Evolutionary conservation across 805 yeast species (phyloP).

Genomic region (Pichia kluyveri): DNA sequence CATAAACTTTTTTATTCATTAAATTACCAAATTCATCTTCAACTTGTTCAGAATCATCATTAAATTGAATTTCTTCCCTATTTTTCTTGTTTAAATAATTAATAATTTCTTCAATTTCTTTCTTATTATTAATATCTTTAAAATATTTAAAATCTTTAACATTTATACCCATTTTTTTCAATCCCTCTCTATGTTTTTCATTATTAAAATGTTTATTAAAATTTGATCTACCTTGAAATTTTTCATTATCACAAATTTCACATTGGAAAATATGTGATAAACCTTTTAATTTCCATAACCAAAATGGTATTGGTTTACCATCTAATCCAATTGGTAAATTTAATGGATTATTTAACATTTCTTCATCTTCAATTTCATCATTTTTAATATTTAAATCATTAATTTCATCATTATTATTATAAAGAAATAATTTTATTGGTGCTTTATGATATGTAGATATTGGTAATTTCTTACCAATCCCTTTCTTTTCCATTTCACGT

Average conservation of each 20-base stretch:
- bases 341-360: conserved; percentile 33
- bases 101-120: conserved; percentile 61
- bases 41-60: conserved; percentile 60
- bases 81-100: conserved; percentile 31
- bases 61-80: conserved; percentile 30
- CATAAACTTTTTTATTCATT: conserved; percentile 73
- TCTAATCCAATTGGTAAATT: conserved; percentile 78
- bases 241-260: conserved; percentile 76
- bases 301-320: conserved; percentile 85
- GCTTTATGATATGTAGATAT: not conserved
- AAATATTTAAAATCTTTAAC: conserved; percentile 33
- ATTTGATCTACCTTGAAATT: conserved; percentile 63
- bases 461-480: not conserved
- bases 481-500: conserved; percentile 44
- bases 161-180: conserved; percentile 66
- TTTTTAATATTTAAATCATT: conserved; percentile 15
- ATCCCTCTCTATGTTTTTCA: conserved; percentile 61
- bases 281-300: conserved; percentile 90
- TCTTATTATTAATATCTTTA: conserved; percentile 55
- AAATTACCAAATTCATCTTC: conserved; percentile 94
- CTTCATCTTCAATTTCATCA: conserved; percentile 24
- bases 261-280: conserved; percentile 63
- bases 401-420: conserved; percentile 3
- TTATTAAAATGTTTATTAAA: conserved; percentile 74
- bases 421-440: conserved; percentile 17